A percentile compares a stretch with the other conserved stretches of the same genome.
phyloP scores from a whole-genome alignment of 352 stramenopile species.

The Phytophthora litchii region DNA sequence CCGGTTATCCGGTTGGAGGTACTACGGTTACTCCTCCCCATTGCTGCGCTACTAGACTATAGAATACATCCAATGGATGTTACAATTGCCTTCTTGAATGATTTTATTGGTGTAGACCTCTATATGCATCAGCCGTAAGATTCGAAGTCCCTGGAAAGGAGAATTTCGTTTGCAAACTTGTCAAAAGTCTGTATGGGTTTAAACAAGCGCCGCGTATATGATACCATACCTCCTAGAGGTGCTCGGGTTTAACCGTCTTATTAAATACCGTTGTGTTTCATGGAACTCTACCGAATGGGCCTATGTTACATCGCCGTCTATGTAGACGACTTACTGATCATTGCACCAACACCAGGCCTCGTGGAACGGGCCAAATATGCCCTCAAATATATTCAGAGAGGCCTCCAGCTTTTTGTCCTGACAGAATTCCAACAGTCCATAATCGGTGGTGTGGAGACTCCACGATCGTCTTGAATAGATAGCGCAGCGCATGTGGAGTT shows the following conservation, averaged over 20 bases:
- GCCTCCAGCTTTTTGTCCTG: not conserved
- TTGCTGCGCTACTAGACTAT: conserved; percentile 11
- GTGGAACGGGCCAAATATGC: not conserved
- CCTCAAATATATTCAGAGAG: not conserved
- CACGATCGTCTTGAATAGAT: not conserved
- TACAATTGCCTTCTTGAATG: conserved; percentile 22
- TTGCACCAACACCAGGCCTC: not conserved
- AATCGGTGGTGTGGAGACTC: not conserved
- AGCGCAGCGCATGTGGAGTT: not conserved
- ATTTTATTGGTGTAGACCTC: conserved; percentile 15
- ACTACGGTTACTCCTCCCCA: conserved; percentile 7
- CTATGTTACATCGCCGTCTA: not conserved
- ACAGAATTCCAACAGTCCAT: not conserved
- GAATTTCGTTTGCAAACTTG: conserved; percentile 8
- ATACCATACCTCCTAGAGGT: conserved; percentile 2
- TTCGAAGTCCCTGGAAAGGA: not conserved
- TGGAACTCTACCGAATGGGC: not conserved
- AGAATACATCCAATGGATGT: conserved; percentile 28
- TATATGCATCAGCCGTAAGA: conserved; percentile 18
- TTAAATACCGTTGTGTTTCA: not conserved
- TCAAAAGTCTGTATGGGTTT: conserved; percentile 19
- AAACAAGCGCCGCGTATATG: conserved; percentile 20
- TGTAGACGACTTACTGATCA: not conserved
- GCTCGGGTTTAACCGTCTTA: not conserved
- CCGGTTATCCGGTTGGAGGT: conserved; percentile 5